Evolutionary conservation across 345 rosid genomes (phyloP).

Genomic region (Hibiscus mutabilis): DNA sequence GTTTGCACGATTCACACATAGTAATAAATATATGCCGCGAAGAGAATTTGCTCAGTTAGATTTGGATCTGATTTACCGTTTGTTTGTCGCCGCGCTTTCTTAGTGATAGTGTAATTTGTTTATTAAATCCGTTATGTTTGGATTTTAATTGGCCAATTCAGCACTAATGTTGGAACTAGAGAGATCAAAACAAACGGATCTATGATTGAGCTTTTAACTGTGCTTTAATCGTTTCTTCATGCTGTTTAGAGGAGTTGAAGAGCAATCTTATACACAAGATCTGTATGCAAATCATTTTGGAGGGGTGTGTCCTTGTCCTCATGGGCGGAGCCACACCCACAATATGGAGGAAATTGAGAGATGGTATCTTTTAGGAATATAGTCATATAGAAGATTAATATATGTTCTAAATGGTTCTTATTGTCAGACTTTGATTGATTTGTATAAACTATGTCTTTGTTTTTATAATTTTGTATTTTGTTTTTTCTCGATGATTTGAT

Average conservation of each 20-base stretch:
- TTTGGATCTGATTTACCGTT: conserved; percentile 1
- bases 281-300: neutral
- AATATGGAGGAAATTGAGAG: too few relatives aligned
- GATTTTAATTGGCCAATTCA: neutral
- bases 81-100: neutral
- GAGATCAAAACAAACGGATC: neutral
- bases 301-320: too few relatives aligned
- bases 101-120: neutral
- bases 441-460: too few relatives aligned
- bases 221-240: too few relatives aligned
- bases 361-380: too few relatives aligned
- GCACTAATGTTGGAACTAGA: neutral
- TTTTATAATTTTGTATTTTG: neutral
- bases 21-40: neutral
- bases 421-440: too few relatives aligned
- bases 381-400: too few relatives aligned
- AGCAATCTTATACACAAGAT: neutral
- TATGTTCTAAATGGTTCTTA: too few relatives aligned
- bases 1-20: too few relatives aligned
- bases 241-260: too few relatives aligned
- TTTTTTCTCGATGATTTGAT: conserved; percentile 1
- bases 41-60: neutral
- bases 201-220: neutral
- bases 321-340: too few relatives aligned
- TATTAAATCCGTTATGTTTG: neutral